Conservation (phyloP, 176 grass and related monocot species). For the Microstegium vimineum region DNA sequence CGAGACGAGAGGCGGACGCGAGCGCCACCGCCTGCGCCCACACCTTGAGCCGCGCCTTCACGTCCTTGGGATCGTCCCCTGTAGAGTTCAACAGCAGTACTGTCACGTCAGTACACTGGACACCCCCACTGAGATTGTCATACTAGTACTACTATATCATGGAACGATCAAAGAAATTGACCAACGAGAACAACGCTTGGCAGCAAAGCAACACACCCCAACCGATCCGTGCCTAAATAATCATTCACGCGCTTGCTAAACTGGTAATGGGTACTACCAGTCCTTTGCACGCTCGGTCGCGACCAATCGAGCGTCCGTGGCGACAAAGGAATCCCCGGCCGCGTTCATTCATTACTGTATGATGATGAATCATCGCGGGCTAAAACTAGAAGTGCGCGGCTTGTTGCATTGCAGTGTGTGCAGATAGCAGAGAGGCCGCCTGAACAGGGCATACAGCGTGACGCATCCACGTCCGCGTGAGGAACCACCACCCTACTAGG, state of each 20-base stretch:
- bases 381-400: background rate
- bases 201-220: background rate
- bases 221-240: background rate
- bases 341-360: background rate
- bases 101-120: background rate
- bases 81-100: background rate
- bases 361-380: background rate
- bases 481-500: background rate
- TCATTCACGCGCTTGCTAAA: background rate
- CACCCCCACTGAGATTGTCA: background rate
- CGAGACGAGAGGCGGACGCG: slow-evolving; percentile 28
- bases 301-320: background rate
- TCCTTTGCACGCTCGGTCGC: background rate
- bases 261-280: background rate
- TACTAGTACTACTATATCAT: too few relatives aligned
- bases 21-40: slow-evolving; percentile 55
- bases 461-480: background rate
- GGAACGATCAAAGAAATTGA: background rate
- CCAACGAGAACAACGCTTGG: background rate
- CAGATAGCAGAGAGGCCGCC: too few relatives aligned
- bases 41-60: slow-evolving; percentile 63
- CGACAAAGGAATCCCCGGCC: background rate
- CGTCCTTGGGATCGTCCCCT: slow-evolving; percentile 53
- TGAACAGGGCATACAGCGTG: background rate
- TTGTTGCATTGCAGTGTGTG: too few relatives aligned